These are phyloP conservation scores for Xylaria curta DNA, from an alignment of 495 filamentous ascomycete species.

Conservation along the genomic window DNA sequence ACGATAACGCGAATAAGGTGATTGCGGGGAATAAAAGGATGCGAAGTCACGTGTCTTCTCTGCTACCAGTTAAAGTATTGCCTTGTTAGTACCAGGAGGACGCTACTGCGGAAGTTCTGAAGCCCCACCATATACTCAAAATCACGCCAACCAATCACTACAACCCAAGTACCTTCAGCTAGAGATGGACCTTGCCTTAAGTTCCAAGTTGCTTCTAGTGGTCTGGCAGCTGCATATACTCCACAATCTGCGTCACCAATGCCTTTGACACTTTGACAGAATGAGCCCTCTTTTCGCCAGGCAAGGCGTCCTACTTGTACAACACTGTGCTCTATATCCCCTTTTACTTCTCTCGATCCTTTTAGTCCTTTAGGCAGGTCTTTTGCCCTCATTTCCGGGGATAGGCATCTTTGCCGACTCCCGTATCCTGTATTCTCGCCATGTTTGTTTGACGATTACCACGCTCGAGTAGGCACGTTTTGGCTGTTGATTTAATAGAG, in stretches of 20 bases:
- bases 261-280: background rate
- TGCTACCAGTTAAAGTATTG: too few relatives aligned
- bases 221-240: constrained; percentile 12
- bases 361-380: background rate
- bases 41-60: constrained; percentile 40
- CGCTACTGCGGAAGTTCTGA: background rate
- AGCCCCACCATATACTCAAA: background rate
- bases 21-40: constrained; percentile 22
- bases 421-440: background rate
- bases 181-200: background rate
- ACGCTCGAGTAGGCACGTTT: background rate
- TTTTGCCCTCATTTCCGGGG: background rate
- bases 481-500: background rate
- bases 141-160: background rate
- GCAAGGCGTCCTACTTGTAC: background rate
- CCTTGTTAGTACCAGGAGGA: too few relatives aligned
- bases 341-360: background rate
- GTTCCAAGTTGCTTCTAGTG: too few relatives aligned
- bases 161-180: background rate
- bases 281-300: background rate
- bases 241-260: constrained; percentile 20
- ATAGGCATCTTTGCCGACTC: constrained; percentile 4
- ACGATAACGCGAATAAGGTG: constrained; percentile 10
- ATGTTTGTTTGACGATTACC: background rate
- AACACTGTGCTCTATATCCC: background rate